phyloP scores from a whole-genome alignment of 2,329 filamentous ascomycete species.

The Aspergillus awamori region DNA sequence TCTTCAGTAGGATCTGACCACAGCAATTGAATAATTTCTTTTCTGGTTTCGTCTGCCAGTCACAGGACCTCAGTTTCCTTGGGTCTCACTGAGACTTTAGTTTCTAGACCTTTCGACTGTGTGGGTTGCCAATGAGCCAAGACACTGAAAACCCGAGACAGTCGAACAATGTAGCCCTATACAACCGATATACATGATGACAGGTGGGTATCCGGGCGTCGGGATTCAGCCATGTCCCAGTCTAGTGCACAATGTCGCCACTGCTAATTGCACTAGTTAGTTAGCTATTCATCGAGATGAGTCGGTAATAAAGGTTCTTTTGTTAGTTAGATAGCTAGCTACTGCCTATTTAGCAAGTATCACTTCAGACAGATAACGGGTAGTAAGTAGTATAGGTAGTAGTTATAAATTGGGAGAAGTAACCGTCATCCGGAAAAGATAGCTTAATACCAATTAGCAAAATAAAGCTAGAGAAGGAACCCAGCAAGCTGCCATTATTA shows the following conservation, averaged over 20 bases:
- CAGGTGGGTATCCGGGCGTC: background rate
- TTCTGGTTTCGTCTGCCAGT: background rate
- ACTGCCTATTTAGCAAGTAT: background rate
- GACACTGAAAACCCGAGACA: background rate
- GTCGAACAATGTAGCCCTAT: constrained; percentile 1
- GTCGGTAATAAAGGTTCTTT: background rate
- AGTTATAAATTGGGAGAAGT: background rate
- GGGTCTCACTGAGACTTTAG: background rate
- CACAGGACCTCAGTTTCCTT: no score
- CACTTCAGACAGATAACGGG: no score
- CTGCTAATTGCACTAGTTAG: background rate
- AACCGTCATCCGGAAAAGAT: background rate
- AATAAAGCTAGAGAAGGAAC: background rate
- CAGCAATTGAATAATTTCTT: background rate
- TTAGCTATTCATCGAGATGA: background rate
- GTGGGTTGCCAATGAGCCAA: background rate
- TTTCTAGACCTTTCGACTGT: background rate
- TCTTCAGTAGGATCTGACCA: no score
- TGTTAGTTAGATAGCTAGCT: background rate
- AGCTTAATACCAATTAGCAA: background rate
- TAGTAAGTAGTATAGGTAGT: no score
- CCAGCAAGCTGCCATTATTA: background rate
- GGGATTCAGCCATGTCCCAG: background rate
- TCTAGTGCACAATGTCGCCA: background rate
- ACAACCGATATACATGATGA: background rate